Conservation (phyloP, 805 yeast species). For the Pichia kluyveri region DNA sequence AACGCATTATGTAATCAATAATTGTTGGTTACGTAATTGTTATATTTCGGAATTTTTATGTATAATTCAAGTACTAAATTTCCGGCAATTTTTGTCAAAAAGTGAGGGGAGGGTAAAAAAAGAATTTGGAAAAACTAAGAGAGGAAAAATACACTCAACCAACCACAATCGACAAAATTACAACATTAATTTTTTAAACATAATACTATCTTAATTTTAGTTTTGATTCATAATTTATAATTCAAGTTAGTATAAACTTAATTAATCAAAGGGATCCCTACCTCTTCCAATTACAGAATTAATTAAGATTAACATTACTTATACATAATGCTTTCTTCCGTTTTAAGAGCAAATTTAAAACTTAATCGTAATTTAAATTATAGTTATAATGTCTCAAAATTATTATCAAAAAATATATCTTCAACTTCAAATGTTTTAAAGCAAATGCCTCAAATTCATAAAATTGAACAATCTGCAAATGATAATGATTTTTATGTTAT, state of each 20-base stretch:
- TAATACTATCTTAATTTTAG: neutral
- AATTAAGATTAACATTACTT: neutral
- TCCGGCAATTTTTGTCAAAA: too few relatives aligned
- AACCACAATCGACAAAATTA: neutral
- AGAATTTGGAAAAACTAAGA: too few relatives aligned
- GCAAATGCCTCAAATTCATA: conserved; percentile 12
- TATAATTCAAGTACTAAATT: too few relatives aligned
- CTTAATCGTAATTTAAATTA: conserved; percentile 1
- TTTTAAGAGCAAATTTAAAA: conserved; percentile 7
- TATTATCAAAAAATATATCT: neutral
- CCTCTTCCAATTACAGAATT: too few relatives aligned
- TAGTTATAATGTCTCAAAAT: conserved; percentile 3
- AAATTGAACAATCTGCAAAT: conserved; percentile 17
- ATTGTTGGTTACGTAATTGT: too few relatives aligned
- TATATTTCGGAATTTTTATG: too few relatives aligned
- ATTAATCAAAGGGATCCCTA: too few relatives aligned
- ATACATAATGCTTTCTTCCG: conserved; percentile 8
- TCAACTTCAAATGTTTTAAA: conserved; percentile 5
- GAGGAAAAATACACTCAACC: neutral
- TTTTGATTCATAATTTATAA: neutral
- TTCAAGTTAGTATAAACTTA: too few relatives aligned
- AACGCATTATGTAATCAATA: too few relatives aligned
- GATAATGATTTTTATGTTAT: conserved; percentile 25
- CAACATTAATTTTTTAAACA: neutral
- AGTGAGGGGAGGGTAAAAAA: too few relatives aligned